phyloP scores from a whole-genome alignment of 2,329 filamentous ascomycete species.

The Diaporthe vexans region DNA sequence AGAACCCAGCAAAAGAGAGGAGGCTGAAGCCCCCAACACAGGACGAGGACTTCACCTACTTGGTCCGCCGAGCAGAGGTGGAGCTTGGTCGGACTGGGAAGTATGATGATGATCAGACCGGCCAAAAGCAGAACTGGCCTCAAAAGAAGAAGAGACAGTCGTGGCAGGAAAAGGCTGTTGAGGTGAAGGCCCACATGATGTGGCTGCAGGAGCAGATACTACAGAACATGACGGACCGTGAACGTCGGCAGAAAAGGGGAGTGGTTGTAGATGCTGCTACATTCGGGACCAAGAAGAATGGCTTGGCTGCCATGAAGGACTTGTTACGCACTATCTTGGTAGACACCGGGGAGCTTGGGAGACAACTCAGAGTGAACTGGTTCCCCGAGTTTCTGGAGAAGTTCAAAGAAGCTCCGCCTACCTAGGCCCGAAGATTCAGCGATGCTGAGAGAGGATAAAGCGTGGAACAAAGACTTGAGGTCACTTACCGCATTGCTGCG shows the following conservation, averaged over 20 bases:
- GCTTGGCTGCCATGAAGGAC: slow-evolving; percentile 18
- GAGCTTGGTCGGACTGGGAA: slow-evolving; percentile 23
- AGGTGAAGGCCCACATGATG: slow-evolving; percentile 15
- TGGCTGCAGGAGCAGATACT: slow-evolving; percentile 36
- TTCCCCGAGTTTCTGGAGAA: not conserved
- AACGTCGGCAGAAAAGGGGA: not conserved
- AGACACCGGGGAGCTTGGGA: slow-evolving; percentile 14
- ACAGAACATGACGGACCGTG: slow-evolving; percentile 10
- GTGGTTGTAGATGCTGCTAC: not conserved
- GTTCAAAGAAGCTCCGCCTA: slow-evolving; percentile 10
- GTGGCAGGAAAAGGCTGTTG: slow-evolving; percentile 18
- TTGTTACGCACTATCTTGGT: slow-evolving; percentile 6
- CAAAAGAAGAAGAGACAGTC: slow-evolving; percentile 2
- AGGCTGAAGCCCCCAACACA: too few species aligned
- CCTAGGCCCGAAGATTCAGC: not conserved
- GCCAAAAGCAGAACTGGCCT: slow-evolving; percentile 9
- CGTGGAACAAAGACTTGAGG: slow-evolving; percentile 7
- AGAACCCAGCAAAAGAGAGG: not conserved
- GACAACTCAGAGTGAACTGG: slow-evolving; percentile 23
- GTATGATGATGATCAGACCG: slow-evolving; percentile 14
- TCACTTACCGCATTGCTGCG: not conserved
- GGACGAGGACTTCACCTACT: slow-evolving; percentile 30
- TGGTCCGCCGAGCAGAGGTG: slow-evolving; percentile 31
- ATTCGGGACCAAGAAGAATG: slow-evolving; percentile 35
- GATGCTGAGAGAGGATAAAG: not conserved